These are phyloP conservation scores for Monilinia fructicola DNA, from an alignment of 2,329 filamentous ascomycete genomes.

Conservation along the genomic window DNA sequence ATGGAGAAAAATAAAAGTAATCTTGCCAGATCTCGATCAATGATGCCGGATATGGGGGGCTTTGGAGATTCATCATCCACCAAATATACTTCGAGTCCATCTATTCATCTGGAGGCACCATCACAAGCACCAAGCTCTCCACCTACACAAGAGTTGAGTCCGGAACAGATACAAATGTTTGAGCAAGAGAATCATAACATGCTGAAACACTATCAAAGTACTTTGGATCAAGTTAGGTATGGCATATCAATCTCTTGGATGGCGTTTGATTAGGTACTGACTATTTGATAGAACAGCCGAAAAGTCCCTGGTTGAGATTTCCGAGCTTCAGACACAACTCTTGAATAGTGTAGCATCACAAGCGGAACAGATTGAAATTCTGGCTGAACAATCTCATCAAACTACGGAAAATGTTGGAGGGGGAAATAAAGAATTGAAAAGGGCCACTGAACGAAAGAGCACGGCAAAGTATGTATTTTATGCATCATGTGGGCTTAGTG, in stretches of 20 bases:
- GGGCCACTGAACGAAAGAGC: conserved; percentile 70
- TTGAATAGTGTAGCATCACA: conserved; percentile 83
- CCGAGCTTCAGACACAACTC: conserved; percentile 85
- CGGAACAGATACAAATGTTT: conserved; percentile 89
- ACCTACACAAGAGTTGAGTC: conserved; percentile 56
- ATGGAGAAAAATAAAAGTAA: conserved; percentile 88
- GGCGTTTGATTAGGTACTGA: conserved; percentile 25
- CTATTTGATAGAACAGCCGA: conserved; percentile 68
- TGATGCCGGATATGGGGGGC: conserved; percentile 35
- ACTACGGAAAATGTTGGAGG: conserved; percentile 84
- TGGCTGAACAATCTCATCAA: conserved; percentile 77
- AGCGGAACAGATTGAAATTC: conserved; percentile 82
- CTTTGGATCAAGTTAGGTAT: conserved; percentile 90
- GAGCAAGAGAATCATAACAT: conserved; percentile 90
- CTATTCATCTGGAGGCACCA: conserved; percentile 31
- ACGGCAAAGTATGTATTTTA: conserved; percentile 78
- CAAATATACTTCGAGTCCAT: conserved; percentile 25
- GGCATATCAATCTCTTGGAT: conserved; percentile 37
- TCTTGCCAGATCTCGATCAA: conserved; percentile 64
- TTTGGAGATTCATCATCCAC: conserved; percentile 31
- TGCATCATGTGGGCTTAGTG: conserved; percentile 72
- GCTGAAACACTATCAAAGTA: conserved; percentile 89
- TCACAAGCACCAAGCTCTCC: conserved; percentile 30
- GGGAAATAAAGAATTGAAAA: conserved; percentile 89
- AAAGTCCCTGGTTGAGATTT: conserved; percentile 87